Evolutionary conservation across 345 rosid species (phyloP), one percentile per base, ranked within the genome.

Genomic region (Bruguiera gymnorhiza): DNA sequence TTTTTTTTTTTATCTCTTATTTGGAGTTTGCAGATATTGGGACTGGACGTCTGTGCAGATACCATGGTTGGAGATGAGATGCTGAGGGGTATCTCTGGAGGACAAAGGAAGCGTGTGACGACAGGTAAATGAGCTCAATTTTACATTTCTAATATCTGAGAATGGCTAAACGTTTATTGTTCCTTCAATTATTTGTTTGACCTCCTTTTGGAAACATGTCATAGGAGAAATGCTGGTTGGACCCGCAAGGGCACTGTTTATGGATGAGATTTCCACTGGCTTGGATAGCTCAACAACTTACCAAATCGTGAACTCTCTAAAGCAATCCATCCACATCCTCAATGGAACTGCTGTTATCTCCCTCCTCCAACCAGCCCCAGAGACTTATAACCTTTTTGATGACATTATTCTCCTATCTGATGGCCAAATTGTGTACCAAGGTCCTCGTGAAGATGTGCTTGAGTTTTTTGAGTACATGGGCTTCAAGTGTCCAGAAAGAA

Each of bases 221-320:
- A 31, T n/a, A 89, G 92, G 93, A 13, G 93, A 88, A 73, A 88
- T 88, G 92, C 75, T 88, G 67, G 92, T 85, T 21, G 97, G 94
- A 23, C 92, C 89, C 19, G 85, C 87, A 0, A 84, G 75, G 80
- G 93, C 85, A 56, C 64, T 84, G 53, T 85, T 90, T 62, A 88
- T 88, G 97, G 97, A 90, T 58, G 90, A 90, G 73, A 88, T 90
- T 59, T 90, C 94, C 6, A 89, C 90, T 69, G 94, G 97, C 56
- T 71, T 90, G 61, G 97, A 90, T 71, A 88, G 94, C 70, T 88
- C 97, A 8, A 90, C 94, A 9, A 90, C 97, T 36, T 91, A 70
- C 74, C 95, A 82, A 64, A 88, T 91, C 52, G 84, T 89, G 78
- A 91, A 86, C 75, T 86, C 78, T 79, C 70, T 88, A 74, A 91